Evolutionary conservation across 805 yeast genomes (phyloP).

Genomic region (Saccharomycopsis javanensis): DNA sequence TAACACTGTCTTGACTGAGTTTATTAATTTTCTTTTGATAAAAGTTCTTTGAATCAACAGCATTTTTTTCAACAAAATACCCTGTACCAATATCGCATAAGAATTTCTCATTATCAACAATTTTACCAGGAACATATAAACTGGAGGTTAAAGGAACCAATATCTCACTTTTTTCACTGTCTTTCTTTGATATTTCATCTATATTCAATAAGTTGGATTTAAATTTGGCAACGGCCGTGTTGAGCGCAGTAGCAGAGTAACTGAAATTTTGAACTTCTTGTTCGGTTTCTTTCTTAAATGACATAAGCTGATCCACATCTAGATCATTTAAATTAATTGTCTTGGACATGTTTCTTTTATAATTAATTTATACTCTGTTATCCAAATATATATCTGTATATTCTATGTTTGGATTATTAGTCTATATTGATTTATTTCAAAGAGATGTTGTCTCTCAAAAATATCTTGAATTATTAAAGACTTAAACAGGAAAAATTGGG

Average conservation of each 20-base stretch:
- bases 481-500: no score
- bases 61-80: conserved; percentile 75
- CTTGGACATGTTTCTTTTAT: background rate
- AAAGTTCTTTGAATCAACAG: conserved; percentile 56
- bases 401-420: background rate
- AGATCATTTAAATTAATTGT: conserved; percentile 48
- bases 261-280: conserved; percentile 80
- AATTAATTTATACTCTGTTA: background rate
- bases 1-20: conserved; percentile 59
- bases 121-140: conserved; percentile 78
- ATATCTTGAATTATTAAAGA: no score
- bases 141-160: conserved; percentile 86
- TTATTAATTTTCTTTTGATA: conserved; percentile 68
- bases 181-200: conserved; percentile 34
- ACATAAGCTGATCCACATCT: conserved; percentile 74
- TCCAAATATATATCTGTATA: background rate
- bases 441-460: no score
- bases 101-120: conserved; percentile 54
- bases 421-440: background rate
- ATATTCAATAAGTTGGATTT: conserved; percentile 71
- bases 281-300: conserved; percentile 74
- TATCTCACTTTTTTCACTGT: conserved; percentile 40
- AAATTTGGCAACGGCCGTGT: conserved; percentile 73
- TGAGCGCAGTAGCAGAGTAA: conserved; percentile 73
- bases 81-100: conserved; percentile 96